A percentile compares a stretch with the other conserved stretches of the same genome.
These are phyloP conservation scores for Paraconiothyrium brasiliense DNA, from an alignment of 2,329 filamentous ascomycete genomes.

Conservation along the genomic window DNA sequence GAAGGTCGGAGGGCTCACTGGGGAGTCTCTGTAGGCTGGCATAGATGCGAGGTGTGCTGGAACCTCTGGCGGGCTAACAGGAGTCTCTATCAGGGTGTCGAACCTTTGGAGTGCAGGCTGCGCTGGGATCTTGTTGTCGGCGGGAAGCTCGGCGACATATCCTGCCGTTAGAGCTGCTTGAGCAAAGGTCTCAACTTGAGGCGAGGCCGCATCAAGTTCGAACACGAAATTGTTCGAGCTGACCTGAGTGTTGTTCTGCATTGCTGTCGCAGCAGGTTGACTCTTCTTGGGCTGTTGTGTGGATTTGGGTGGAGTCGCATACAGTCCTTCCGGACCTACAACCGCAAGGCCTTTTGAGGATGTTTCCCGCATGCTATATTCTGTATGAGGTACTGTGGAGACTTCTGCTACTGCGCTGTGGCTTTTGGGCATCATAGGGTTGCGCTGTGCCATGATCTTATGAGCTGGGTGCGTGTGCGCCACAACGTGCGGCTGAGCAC, in stretches of 20 bases:
- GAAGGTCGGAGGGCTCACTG: conserved; percentile 19
- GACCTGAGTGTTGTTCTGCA: not conserved
- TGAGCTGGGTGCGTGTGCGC: conserved; percentile 13
- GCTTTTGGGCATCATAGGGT: conserved; percentile 1
- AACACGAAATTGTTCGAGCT: conserved; percentile 15
- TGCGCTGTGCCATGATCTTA: conserved; percentile 4
- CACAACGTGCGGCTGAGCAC: conserved; percentile 5
- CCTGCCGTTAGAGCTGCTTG: not conserved
- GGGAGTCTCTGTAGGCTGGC: conserved; percentile 14
- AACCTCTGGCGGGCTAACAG: conserved; percentile 5
- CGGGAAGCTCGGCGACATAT: conserved; percentile 34
- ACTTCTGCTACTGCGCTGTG: not conserved
- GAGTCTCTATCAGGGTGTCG: conserved; percentile 1
- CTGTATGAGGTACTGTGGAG: not conserved
- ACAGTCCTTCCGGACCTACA: conserved; percentile 21
- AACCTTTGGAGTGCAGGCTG: not conserved
- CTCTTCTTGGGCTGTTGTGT: conserved; percentile 11
- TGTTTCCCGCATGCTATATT: not conserved
- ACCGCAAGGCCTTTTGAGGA: conserved; percentile 14
- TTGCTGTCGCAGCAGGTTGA: not conserved
- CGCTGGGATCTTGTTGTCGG: conserved; percentile 11
- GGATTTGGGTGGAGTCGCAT: conserved; percentile 18
- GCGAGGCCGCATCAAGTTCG: conserved; percentile 25
- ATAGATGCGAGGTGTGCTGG: not conserved
- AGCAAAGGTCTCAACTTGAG: conserved; percentile 4